Evolutionary conservation across 257 asterid genomes (phyloP), one percentile per base, ranked within the genome.

Genomic region (Przewalskia tangutica): DNA sequence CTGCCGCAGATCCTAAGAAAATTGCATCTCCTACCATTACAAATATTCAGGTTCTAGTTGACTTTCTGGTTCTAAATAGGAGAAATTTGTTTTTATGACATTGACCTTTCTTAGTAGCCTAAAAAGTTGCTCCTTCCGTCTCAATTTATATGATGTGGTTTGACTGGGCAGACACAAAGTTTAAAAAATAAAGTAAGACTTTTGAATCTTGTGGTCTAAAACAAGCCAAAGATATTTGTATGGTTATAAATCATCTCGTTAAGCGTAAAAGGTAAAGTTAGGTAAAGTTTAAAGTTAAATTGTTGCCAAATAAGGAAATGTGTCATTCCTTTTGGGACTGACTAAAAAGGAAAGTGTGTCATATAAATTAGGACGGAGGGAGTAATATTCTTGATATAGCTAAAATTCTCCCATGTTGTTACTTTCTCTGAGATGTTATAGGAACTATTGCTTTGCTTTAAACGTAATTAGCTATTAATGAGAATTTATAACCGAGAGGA

Each of bases 1-100:
- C 95, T 81, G 94, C 95, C 40, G 89, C 94, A 56, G 97, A 91
- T 84, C 98, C 98, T 82, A 95, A 86, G 91, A 95, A 92, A 89
- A 88, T 95, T 85, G 93, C 88, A 85, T 90, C 98, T 81, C 98
- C 99, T 77, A 86, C 95, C 84, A 86, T 92, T 55, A 51, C 90
- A 84, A 95, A 95, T 89, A 91, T 95, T 79, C 99, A 95, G 99
- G 99, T 92, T 85, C 79, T 40, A 27, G 67, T 66, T 83, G 70
- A 83, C 4, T 70, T 48, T 55, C 84, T 77, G 70, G 54, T 67
- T 64, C 75, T 14, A 65, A 32, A 34, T 65, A 13, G 46, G 20
- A 73, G 42, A 48, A 48, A 56, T 84, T 77, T 78, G 50, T 38
- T 78, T 23, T 46, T 10, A 44, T 46, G 59, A 71, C 78, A 71